Evolutionary conservation across 371 early-diverging fungal genomes (phyloP), one percentile per base, ranked within the genome.

Genomic region (Mucor lusitanicus): DNA sequence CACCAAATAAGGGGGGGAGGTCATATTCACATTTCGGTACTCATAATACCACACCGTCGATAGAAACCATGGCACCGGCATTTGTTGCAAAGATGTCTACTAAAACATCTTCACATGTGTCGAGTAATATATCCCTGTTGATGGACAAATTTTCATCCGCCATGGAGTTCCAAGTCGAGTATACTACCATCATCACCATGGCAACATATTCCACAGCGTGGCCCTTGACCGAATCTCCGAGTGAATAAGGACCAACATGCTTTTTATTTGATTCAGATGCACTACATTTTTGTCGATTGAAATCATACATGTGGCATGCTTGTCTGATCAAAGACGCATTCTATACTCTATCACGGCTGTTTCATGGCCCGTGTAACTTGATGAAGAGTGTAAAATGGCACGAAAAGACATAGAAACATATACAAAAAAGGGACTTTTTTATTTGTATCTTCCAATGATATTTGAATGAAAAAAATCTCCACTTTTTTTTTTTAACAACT

Each of bases 391-490:
- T 46, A 46, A 19, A 46, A 46, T 46, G 19, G 46, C 46, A 46
- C 46, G 19, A 46, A 19, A 46, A 21, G 9, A 21, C 21, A 21
- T 21, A 21, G 21, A 21, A 46, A 21, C 46, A 46, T 46, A 21
- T 46, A 46, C 46, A 46, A 61, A 46, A 60, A 35, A 61, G 46
- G 48, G 46, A 48, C 48, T 61, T 61, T 54, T 54, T 54, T 56
- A 32, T 56, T 56, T 56, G 30, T 56, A 33, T 56, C 56, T 56
- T 33, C 56, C 56, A 28, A 53, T 53, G 53, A 53, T 53, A 53
- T 53, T 53, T 53, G 61, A 46, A 60, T 28, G 19, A 61, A 59
- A 32, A 62, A 46, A 62, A 54, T 39, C 63, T 53, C 54, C 63
- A 62, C 62, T 60, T 13, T 35, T 60, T 13, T 35, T 60, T 42